A percentile compares a stretch with the other conserved stretches of the same genome.
phyloP scores from a whole-genome alignment of 495 filamentous ascomycete species.

The Neurospora cerealis region DNA sequence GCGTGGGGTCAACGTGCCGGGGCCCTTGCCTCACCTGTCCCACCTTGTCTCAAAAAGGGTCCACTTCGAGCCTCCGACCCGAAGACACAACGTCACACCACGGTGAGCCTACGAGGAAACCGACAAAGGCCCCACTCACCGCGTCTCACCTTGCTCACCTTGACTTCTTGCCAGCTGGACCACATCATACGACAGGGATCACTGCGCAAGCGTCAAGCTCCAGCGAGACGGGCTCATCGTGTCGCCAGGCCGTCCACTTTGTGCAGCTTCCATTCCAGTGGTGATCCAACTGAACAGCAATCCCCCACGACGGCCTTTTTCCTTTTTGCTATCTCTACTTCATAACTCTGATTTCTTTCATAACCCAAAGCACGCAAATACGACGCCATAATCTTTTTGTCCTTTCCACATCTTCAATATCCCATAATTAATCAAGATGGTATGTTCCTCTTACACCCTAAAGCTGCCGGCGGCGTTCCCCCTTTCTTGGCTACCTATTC shows the following conservation, averaged over 20 bases:
- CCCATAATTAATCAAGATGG: background rate
- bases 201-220: background rate
- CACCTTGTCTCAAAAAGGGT: background rate
- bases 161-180: conserved; percentile 25
- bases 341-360: background rate
- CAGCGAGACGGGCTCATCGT: background rate
- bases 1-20: background rate
- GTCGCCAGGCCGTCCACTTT: background rate
- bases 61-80: background rate
- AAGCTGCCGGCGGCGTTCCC: background rate
- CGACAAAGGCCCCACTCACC: background rate
- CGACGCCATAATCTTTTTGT: background rate
- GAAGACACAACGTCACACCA: background rate
- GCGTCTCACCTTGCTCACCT: conserved; percentile 9
- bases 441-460: background rate
- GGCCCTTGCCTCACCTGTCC: background rate
- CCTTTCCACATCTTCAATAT: background rate
- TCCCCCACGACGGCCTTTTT: background rate
- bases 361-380: background rate
- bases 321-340: background rate
- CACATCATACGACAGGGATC: conserved; percentile 4
- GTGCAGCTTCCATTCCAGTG: background rate
- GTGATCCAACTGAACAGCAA: background rate
- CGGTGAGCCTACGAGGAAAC: conserved; percentile 2
- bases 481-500: background rate